A percentile compares a stretch with the other conserved stretches of the same genome.
Evolutionary conservation across 768 basidiomycete species (phyloP).

Genomic region (Trametes gibbosa): DNA sequence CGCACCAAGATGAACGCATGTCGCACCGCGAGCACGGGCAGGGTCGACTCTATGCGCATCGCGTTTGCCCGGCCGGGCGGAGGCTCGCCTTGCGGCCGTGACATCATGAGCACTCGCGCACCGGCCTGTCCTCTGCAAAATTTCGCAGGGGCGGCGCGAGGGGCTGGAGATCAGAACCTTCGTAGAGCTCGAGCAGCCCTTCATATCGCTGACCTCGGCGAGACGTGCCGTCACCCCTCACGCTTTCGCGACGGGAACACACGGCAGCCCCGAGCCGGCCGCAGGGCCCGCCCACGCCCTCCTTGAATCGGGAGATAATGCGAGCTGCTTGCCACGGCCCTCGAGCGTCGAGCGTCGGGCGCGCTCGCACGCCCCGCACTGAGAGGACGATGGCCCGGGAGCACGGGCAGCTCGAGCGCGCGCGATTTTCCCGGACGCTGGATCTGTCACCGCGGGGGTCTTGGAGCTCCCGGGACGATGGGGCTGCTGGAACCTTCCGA

Average conservation of each 20-base stretch:
- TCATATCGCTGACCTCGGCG: slow-evolving; percentile 20
- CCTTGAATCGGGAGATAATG: slow-evolving; percentile 11
- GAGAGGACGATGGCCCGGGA: neutral
- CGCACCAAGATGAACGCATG: neutral
- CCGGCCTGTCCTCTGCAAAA: neutral
- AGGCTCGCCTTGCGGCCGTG: slow-evolving; percentile 1
- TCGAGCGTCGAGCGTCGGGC: neutral
- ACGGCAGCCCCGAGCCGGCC: slow-evolving; percentile 9
- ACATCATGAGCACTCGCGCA: slow-evolving; percentile 12
- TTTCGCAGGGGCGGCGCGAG: slow-evolving; percentile 1
- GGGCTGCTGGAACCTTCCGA: slow-evolving; percentile 9
- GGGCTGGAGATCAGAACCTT: slow-evolving; percentile 15
- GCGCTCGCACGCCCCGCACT: neutral
- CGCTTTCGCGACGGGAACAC: slow-evolving; percentile 6
- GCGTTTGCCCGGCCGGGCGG: neutral
- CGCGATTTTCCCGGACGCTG: slow-evolving; percentile 11
- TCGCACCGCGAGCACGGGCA: slow-evolving; percentile 1
- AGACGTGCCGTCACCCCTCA: slow-evolving; percentile 13
- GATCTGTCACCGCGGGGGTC: slow-evolving; percentile 1
- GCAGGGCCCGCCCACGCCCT: neutral
- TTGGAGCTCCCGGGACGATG: too few relatives aligned
- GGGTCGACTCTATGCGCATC: neutral
- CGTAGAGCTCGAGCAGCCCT: slow-evolving; percentile 5
- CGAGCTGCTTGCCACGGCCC: neutral
- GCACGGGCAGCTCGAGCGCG: neutral